phyloP scores from a whole-genome alignment of 208 protist species.

The Crithidia expoeki region DNA sequence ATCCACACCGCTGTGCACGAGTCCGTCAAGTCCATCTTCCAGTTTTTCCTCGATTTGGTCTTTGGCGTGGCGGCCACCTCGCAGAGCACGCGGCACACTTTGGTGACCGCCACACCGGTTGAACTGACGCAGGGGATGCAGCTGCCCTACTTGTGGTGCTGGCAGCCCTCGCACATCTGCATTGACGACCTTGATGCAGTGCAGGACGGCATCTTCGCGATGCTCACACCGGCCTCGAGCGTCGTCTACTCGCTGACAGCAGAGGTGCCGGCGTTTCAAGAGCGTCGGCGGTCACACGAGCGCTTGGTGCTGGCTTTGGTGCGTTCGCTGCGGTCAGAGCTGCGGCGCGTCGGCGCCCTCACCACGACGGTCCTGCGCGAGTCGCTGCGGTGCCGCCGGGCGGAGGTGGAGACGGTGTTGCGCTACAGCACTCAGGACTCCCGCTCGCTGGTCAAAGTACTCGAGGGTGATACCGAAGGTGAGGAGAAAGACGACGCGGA shows the following conservation, averaged over 20 bases:
- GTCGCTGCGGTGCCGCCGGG: constrained; percentile 54
- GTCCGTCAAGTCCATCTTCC: constrained; percentile 49
- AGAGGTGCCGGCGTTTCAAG: constrained; percentile 46
- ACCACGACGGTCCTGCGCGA: constrained; percentile 60
- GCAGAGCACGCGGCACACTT: constrained; percentile 52
- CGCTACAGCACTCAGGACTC: constrained; percentile 42
- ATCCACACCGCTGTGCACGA: constrained; percentile 48
- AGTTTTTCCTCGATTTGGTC: constrained; percentile 63
- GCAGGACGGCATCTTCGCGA: constrained; percentile 59
- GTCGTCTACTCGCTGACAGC: constrained; percentile 61
- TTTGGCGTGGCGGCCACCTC: constrained; percentile 62
- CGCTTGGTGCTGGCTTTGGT: constrained; percentile 47
- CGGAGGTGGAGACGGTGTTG: constrained; percentile 55
- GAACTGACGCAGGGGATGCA: constrained; percentile 48
- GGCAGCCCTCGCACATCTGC: constrained; percentile 62
- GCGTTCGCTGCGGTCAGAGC: constrained; percentile 46
- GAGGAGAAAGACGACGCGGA: constrained; percentile 28
- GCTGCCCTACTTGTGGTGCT: constrained; percentile 69
- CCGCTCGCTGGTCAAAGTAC: constrained; percentile 19
- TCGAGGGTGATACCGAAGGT: constrained; percentile 19
- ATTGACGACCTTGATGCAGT: constrained; percentile 81
- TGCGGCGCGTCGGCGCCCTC: constrained; percentile 47
- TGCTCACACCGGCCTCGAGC: constrained; percentile 60
- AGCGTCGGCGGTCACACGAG: constrained; percentile 43
- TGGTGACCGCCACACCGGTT: constrained; percentile 45